Evolutionary conservation across 2,329 filamentous ascomycete species (phyloP).

Genomic region (Xylariaceae sp.): DNA sequence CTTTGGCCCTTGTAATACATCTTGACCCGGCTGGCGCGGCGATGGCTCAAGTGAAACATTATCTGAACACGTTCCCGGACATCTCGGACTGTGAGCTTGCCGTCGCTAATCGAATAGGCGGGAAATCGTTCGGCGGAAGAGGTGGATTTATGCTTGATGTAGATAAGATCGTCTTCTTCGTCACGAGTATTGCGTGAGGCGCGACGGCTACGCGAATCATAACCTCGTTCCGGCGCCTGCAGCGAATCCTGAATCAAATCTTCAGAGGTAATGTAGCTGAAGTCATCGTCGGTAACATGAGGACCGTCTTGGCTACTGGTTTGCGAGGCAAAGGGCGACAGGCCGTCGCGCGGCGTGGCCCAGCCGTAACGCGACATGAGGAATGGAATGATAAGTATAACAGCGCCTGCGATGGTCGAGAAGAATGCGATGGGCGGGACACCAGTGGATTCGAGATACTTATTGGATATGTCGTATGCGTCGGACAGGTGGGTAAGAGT

Average conservation of each 20-base stretch:
- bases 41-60: constrained; percentile 57
- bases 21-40: constrained; percentile 50
- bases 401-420: constrained; percentile 44
- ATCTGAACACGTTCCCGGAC: constrained; percentile 62
- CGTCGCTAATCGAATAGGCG: constrained; percentile 68
- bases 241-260: constrained; percentile 50
- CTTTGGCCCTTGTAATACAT: constrained; percentile 69
- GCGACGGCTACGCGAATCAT: constrained; percentile 36
- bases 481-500: constrained; percentile 46
- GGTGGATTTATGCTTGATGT: constrained; percentile 62
- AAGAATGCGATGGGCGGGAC: constrained; percentile 46
- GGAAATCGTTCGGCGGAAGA: constrained; percentile 69
- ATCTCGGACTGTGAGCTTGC: constrained; percentile 61
- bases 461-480: constrained; percentile 44
- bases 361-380: constrained; percentile 54
- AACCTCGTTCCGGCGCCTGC: constrained; percentile 35
- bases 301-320: constrained; percentile 44
- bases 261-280: constrained; percentile 75
- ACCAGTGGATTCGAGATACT: constrained; percentile 49
- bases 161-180: constrained; percentile 66
- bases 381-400: constrained; percentile 45
- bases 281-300: constrained; percentile 69
- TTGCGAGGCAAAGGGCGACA: constrained; percentile 49
- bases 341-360: constrained; percentile 39
- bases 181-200: constrained; percentile 32